Percentiles rank a stretch among this genome's conserved stretches.
phyloP scores from a whole-genome alignment of 441 rosid species.

The Populus hybrid region DNA sequence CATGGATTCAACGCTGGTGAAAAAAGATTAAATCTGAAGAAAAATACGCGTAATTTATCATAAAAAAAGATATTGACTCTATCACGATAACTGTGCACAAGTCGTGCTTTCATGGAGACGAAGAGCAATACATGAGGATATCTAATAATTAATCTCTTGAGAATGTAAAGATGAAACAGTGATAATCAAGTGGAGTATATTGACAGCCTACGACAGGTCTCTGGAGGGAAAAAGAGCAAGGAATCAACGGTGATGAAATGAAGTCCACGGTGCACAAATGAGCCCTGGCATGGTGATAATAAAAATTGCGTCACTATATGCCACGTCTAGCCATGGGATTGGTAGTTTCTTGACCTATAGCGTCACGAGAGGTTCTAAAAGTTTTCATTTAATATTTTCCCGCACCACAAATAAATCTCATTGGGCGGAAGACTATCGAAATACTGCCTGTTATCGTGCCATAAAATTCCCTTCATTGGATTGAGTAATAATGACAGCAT shows the following conservation, averaged over 20 bases:
- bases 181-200: neutral
- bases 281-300: neutral
- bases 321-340: neutral
- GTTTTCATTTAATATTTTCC: neutral
- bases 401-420: neutral
- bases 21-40: too few species aligned
- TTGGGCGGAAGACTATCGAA: neutral
- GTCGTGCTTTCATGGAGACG: neutral
- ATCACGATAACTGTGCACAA: neutral
- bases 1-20: too few species aligned
- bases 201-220: neutral
- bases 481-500: constrained; percentile 28
- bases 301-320: constrained; percentile 3
- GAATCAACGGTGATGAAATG: neutral
- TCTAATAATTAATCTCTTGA: too few species aligned
- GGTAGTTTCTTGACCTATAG: neutral
- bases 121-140: neutral
- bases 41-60: too few species aligned
- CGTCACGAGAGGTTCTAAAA: neutral
- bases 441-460: neutral
- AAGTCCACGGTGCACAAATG: neutral
- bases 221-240: too few species aligned
- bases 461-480: constrained; percentile 15
- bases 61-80: neutral
- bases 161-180: too few species aligned